Evolutionary conservation across 768 basidiomycete species (phyloP), one percentile per base, ranked within the genome.

Genomic region (Pisolithus orientalis): DNA sequence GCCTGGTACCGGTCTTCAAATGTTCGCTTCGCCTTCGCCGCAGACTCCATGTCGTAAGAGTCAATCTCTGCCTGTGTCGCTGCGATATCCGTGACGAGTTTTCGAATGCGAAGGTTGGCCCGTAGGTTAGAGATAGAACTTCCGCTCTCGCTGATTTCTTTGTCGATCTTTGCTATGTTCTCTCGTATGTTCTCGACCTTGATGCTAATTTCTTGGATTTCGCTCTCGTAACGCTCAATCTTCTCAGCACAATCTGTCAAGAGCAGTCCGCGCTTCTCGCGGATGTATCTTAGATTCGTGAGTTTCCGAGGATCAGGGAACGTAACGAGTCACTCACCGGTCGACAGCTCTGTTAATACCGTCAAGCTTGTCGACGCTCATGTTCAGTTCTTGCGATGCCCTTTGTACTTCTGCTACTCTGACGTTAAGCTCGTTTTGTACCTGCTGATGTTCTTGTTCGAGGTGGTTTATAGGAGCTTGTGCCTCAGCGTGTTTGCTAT

Each of bases 21-120:
- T 52, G 84, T 87, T 52, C 86, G 78, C 65, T 84, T 83, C 21
- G 91, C 89, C 64, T 82, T 88, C 17, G 85, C 87, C 17, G 92
- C 90, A 55, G 82, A 84, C 58, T 94, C 92, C 71, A 97, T 79
- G 67, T 97, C 90, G 53, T 81, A 77, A 6, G 74, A 70, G 44
- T 84, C 83, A 50, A 96, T 87, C 66, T 93, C 77, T 10, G 72
- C 74, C 62, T 90, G 81, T 6, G 84, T 82, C 1, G 74, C 73
- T 28, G 72, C 73, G 28, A 96, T 87, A 50, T 90, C 82, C 44
- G 75, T 72, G 51, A 76, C 74, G 24, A 91, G 73, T 61, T 80
- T 79, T 52, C 91, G 76, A 50, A 90, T 81, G 4, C 88, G 82
- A 43, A 92, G 72, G 65, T 97, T 99, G 65, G 93, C 89, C 55